These are phyloP conservation scores for Esteya vermicola DNA, from an alignment of 2,329 filamentous ascomycete genomes.

Conservation along the genomic window DNA sequence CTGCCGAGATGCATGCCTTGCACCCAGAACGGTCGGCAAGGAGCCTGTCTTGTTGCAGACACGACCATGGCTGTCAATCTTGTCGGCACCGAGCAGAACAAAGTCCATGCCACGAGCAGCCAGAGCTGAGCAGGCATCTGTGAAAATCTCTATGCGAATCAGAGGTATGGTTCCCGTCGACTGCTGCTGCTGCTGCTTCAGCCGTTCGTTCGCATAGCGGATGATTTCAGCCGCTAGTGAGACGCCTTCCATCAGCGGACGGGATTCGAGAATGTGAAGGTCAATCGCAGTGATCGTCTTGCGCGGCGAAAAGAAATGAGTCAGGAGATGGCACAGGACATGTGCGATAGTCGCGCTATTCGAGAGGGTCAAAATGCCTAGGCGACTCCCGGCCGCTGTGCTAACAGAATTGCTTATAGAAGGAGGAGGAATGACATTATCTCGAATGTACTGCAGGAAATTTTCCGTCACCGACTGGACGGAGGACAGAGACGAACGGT, in stretches of 20 bases:
- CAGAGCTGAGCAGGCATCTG: constrained; percentile 44
- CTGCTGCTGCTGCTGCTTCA: constrained; percentile 11
- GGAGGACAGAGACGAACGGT: constrained; percentile 11
- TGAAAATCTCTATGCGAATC: constrained; percentile 33
- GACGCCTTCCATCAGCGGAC: constrained; percentile 52
- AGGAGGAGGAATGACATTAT: no score
- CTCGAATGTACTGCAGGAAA: constrained; percentile 21
- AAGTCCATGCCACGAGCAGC: constrained; percentile 38
- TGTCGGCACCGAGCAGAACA: constrained; percentile 50
- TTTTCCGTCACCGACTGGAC: constrained; percentile 13
- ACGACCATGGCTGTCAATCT: constrained; percentile 40
- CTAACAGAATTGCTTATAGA: no score
- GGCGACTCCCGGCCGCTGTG: neutral
- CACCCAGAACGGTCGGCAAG: constrained; percentile 40
- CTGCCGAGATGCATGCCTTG: constrained; percentile 17
- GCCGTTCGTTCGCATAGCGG: constrained; percentile 12
- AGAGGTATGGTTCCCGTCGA: no score
- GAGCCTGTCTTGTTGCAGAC: constrained; percentile 57
- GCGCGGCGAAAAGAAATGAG: constrained; percentile 15
- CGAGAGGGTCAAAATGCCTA: constrained; percentile 46
- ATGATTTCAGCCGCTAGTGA: constrained; percentile 33
- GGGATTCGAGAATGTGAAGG: constrained; percentile 49
- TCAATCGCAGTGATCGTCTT: no score
- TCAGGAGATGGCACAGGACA: constrained; percentile 28
- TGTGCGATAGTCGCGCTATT: constrained; percentile 45